These are phyloP conservation scores for Fereydounia khargensis DNA, from an alignment of 1,284 basidiomycete species.

Conservation along the genomic window DNA sequence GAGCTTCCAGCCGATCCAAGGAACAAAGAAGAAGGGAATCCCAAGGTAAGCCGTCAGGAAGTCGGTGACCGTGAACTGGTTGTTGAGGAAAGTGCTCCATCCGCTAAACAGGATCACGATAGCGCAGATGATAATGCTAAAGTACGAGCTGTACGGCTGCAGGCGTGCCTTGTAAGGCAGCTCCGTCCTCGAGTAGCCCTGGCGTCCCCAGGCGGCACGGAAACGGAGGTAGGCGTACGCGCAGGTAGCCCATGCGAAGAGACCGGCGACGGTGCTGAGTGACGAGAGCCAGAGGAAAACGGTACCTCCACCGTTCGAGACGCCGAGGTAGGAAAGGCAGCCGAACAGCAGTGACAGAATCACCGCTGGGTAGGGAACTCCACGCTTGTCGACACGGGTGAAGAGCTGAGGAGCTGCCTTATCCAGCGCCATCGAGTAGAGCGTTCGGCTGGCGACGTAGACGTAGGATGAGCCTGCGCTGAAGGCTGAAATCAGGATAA, in stretches of 20 bases:
- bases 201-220: conserved; percentile 66
- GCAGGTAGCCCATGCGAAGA: conserved; percentile 81
- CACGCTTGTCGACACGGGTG: conserved; percentile 66
- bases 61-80: conserved; percentile 63
- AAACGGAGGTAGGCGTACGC: conserved; percentile 73
- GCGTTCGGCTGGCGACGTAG: conserved; percentile 74
- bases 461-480: conserved; percentile 80
- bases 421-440: conserved; percentile 71
- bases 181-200: conserved; percentile 64
- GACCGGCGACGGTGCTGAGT: conserved; percentile 67
- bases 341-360: conserved; percentile 70
- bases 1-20: conserved; percentile 68
- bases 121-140: conserved; percentile 24
- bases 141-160: conserved; percentile 53
- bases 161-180: conserved; percentile 61
- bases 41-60: conserved; percentile 76
- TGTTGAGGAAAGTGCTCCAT: conserved; percentile 44
- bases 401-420: conserved; percentile 76
- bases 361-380: conserved; percentile 74
- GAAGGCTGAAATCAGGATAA: conserved; percentile 74
- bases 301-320: conserved; percentile 56
- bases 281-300: conserved; percentile 67
- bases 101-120: conserved; percentile 59
- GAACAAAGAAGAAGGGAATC: conserved; percentile 69
- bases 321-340: conserved; percentile 66